Evolutionary conservation across 2,329 filamentous ascomycete genomes (phyloP).

Genomic region (Aspergillus brunneoviolaceus): DNA sequence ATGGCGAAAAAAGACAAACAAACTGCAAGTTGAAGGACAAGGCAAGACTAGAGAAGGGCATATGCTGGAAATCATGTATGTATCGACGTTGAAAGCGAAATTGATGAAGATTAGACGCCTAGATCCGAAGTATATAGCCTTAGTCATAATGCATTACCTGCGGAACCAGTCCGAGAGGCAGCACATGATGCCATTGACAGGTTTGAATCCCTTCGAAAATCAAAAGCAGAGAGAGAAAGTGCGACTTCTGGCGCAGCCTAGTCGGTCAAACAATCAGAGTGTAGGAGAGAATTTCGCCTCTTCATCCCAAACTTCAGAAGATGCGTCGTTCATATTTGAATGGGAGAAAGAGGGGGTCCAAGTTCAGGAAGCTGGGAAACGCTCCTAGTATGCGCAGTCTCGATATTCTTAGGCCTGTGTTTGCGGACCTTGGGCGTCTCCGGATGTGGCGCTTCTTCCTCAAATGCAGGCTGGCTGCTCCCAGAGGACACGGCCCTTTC

Average conservation of each 20-base stretch:
- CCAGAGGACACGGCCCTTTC: slow-evolving; percentile 64
- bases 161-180: slow-evolving; percentile 22
- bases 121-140: slow-evolving; percentile 9
- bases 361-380: slow-evolving; percentile 49
- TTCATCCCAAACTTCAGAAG: neutral
- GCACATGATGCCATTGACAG: slow-evolving; percentile 3
- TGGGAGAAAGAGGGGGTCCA: slow-evolving; percentile 49
- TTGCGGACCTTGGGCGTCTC: slow-evolving; percentile 32
- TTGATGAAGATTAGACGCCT: neutral
- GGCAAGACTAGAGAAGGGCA: neutral
- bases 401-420: slow-evolving; percentile 35
- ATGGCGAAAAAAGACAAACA: slow-evolving; percentile 1
- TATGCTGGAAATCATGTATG: slow-evolving; percentile 1
- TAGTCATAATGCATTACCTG: slow-evolving; percentile 12
- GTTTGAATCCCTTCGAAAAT: neutral
- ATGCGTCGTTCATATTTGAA: slow-evolving; percentile 40
- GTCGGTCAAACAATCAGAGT: slow-evolving; percentile 1
- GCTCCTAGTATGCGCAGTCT: slow-evolving; percentile 35
- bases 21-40: neutral
- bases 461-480: slow-evolving; percentile 56
- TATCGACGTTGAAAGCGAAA: neutral
- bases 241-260: slow-evolving; percentile 19
- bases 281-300: neutral
- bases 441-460: slow-evolving; percentile 33
- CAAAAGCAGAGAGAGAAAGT: neutral